Conservation (phyloP, 1,139 yeast species). For the Geotrichum reessii region DNA sequence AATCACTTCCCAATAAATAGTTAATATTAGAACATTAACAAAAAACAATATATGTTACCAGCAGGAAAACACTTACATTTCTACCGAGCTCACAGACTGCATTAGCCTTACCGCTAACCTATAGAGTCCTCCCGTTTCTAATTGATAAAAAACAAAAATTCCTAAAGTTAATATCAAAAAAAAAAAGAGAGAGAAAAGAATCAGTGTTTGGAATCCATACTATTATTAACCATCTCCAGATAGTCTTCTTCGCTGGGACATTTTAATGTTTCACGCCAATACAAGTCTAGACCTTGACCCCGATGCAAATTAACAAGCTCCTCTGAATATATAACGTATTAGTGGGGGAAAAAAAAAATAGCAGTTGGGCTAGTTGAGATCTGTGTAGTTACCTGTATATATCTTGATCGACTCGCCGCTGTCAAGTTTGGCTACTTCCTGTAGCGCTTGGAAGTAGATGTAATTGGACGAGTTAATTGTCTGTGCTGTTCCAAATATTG, state of each 20-base stretch:
- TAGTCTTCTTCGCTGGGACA: slow-evolving; percentile 70
- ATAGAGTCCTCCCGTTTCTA: slow-evolving; percentile 78
- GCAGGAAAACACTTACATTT: slow-evolving; percentile 19
- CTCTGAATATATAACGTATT: slow-evolving; percentile 44
- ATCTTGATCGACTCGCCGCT: slow-evolving; percentile 22
- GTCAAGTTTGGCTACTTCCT: slow-evolving; percentile 41
- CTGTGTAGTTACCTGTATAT: slow-evolving; percentile 23
- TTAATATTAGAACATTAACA: background rate
- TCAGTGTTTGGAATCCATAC: slow-evolving; percentile 22
- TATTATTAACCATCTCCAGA: slow-evolving; percentile 73
- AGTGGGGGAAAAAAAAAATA: slow-evolving; percentile 23
- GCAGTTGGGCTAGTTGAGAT: too few species aligned
- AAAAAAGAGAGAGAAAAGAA: background rate
- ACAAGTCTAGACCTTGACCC: slow-evolving; percentile 84
- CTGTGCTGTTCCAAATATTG: slow-evolving; percentile 66
- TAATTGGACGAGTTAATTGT: slow-evolving; percentile 80
- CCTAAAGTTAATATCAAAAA: background rate
- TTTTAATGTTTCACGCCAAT: slow-evolving; percentile 68
- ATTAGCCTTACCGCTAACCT: slow-evolving; percentile 64
- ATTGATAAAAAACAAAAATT: background rate
- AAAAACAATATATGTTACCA: background rate
- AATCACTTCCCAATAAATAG: slow-evolving; percentile 20
- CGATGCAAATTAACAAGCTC: slow-evolving; percentile 76
- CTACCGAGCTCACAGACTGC: slow-evolving; percentile 36
- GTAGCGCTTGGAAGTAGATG: slow-evolving; percentile 69